phyloP scores from a whole-genome alignment of 1,139 yeast genomes.

The Suhomyces bokatorum region DNA sequence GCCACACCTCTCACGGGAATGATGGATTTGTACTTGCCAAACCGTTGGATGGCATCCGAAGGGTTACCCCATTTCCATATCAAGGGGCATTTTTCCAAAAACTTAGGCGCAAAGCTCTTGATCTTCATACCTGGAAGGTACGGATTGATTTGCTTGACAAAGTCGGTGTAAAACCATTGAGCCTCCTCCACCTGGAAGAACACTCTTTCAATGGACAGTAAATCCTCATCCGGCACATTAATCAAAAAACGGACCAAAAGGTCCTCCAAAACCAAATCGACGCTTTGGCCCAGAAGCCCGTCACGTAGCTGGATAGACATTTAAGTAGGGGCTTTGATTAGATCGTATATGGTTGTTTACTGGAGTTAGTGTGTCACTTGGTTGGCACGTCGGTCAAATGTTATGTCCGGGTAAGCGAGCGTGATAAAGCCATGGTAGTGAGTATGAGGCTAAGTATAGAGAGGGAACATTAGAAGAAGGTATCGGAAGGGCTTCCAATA shows the following conservation, averaged over 20 bases:
- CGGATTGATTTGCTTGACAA: conserved; percentile 72
- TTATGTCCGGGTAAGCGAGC: conserved; percentile 11
- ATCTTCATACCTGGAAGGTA: conserved; percentile 75
- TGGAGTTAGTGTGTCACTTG: background rate
- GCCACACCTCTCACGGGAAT: conserved; percentile 98
- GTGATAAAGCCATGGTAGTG: background rate
- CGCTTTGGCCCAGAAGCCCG: conserved; percentile 57
- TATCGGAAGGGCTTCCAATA: too few species aligned
- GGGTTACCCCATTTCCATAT: conserved; percentile 88
- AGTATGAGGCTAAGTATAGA: too few species aligned
- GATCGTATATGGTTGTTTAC: background rate
- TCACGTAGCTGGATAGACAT: conserved; percentile 60
- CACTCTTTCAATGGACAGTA: conserved; percentile 81
- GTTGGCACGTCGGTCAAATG: conserved; percentile 8
- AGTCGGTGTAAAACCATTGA: conserved; percentile 96
- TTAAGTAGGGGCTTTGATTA: conserved; percentile 5
- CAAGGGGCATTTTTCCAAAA: conserved; percentile 79
- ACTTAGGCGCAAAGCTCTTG: conserved; percentile 71
- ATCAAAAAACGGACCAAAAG: conserved; percentile 84
- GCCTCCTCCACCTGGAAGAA: conserved; percentile 97
- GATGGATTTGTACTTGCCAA: conserved; percentile 81
- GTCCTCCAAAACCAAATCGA: conserved; percentile 83
- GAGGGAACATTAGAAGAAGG: too few species aligned
- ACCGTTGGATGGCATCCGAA: conserved; percentile 68
- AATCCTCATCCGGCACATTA: conserved; percentile 89